These are phyloP conservation scores for Ceratocystis eucalypticola DNA, from an alignment of 2,329 filamentous ascomycete species.

Conservation along the genomic window DNA sequence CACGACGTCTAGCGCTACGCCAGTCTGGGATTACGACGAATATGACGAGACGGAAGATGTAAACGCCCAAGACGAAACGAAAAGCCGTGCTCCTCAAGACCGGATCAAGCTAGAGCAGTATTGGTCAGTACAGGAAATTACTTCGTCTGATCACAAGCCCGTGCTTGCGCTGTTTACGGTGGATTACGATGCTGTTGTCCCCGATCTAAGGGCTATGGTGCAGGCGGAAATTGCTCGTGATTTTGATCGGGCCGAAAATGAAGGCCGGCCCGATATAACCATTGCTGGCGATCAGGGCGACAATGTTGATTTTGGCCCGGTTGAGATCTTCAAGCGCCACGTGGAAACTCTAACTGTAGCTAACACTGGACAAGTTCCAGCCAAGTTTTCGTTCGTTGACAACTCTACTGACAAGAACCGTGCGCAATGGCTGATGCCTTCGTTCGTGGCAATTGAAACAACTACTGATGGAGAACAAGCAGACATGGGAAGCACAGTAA, in stretches of 20 bases:
- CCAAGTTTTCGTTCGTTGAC: slow-evolving; percentile 68
- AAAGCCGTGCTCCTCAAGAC: not conserved
- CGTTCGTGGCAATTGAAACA: slow-evolving; percentile 40
- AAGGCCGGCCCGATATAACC: slow-evolving; percentile 68
- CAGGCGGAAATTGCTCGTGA: slow-evolving; percentile 79
- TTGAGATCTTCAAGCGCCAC: slow-evolving; percentile 55
- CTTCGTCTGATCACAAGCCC: slow-evolving; percentile 93
- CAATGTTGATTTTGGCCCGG: slow-evolving; percentile 63
- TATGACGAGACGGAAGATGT: slow-evolving; percentile 15
- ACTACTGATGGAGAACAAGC: slow-evolving; percentile 27
- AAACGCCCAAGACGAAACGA: not conserved
- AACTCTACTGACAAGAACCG: slow-evolving; percentile 39
- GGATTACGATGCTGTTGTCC: slow-evolving; percentile 74
- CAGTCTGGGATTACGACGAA: slow-evolving; percentile 18
- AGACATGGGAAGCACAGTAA: slow-evolving; percentile 39
- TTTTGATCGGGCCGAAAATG: slow-evolving; percentile 82
- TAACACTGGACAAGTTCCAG: slow-evolving; percentile 75
- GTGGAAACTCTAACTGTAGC: slow-evolving; percentile 65
- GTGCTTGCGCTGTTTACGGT: slow-evolving; percentile 70
- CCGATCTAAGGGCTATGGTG: slow-evolving; percentile 68
- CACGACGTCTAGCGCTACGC: slow-evolving; percentile 32
- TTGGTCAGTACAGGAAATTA: slow-evolving; percentile 73
- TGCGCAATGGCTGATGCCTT: slow-evolving; percentile 57
- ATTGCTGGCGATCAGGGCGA: slow-evolving; percentile 60
- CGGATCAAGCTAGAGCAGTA: slow-evolving; percentile 52